A percentile compares a stretch with the other conserved stretches of the same genome.
Conservation (phyloP, 257 asterid species). For the Vinca minor region DNA sequence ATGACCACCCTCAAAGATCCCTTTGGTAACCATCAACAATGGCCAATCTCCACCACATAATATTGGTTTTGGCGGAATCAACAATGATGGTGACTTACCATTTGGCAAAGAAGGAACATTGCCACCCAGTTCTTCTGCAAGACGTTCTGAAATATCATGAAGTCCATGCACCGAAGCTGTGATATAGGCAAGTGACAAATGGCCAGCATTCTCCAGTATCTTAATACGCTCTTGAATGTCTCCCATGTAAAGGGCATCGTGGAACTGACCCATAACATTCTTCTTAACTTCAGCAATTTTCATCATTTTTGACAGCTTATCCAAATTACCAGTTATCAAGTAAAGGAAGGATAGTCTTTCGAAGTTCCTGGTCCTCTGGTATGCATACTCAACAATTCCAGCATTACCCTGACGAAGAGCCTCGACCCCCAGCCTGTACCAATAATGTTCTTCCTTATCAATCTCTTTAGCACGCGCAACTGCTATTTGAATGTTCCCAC, state of each 20-base stretch:
- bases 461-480: conserved; percentile 81
- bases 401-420: conserved; percentile 98
- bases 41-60: conserved; percentile 78
- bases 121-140: conserved; percentile 56
- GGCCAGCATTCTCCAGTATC: no score
- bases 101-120: conserved; percentile 53
- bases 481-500: no score
- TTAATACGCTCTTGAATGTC: conserved; percentile 71
- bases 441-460: conserved; percentile 82
- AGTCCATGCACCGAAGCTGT: conserved; percentile 61
- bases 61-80: conserved; percentile 75
- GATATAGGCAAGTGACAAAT: no score
- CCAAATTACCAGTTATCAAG: no score
- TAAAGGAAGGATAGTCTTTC: no score
- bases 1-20: conserved; percentile 61
- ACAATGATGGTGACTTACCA: conserved; percentile 43
- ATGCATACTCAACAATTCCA: conserved; percentile 84
- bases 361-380: conserved; percentile 79
- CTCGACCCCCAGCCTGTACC: conserved; percentile 94
- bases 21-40: conserved; percentile 58
- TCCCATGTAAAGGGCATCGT: conserved; percentile 77
- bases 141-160: conserved; percentile 47
- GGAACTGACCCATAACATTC: conserved; percentile 91
- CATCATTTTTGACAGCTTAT: no score
- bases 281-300: conserved; percentile 83